A percentile compares a stretch with the other conserved stretches of the same genome.
Conservation (phyloP, 192 early-diverging fungal species). For the Linnemannia zychae region DNA sequence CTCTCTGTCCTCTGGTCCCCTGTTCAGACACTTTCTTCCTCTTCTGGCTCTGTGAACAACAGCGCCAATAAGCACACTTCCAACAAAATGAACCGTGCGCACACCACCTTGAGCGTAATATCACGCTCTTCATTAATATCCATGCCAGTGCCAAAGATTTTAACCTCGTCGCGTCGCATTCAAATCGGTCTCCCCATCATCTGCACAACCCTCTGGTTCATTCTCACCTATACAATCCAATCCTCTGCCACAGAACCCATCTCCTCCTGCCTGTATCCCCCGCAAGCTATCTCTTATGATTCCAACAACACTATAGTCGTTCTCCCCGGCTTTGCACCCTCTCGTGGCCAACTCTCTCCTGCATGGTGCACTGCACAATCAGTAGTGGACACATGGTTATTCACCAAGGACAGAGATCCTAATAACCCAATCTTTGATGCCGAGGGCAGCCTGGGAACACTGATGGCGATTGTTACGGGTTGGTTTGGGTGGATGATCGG, state of each 20-base stretch:
- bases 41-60: neutral
- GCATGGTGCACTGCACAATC: constrained; percentile 63
- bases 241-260: constrained; percentile 39
- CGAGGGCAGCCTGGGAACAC: constrained; percentile 63
- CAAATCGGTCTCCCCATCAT: constrained; percentile 5
- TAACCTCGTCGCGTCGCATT: constrained; percentile 3
- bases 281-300: neutral
- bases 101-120: neutral
- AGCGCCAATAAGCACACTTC: neutral
- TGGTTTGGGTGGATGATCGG: constrained; percentile 64
- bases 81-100: neutral
- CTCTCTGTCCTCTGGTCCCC: constrained; percentile 34
- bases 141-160: neutral
- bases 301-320: neutral
- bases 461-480: constrained; percentile 58
- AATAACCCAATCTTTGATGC: constrained; percentile 56
- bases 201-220: constrained; percentile 38
- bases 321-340: neutral
- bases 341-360: constrained; percentile 32
- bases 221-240: constrained; percentile 25
- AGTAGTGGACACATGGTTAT: constrained; percentile 55
- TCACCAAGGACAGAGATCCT: constrained; percentile 40
- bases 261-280: neutral
- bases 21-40: neutral
- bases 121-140: neutral